A percentile compares a stretch with the other conserved stretches of the same genome.
These are phyloP conservation scores for Hypocreales sp. DNA, from an alignment of 2,329 filamentous ascomycete species.

Conservation along the genomic window DNA sequence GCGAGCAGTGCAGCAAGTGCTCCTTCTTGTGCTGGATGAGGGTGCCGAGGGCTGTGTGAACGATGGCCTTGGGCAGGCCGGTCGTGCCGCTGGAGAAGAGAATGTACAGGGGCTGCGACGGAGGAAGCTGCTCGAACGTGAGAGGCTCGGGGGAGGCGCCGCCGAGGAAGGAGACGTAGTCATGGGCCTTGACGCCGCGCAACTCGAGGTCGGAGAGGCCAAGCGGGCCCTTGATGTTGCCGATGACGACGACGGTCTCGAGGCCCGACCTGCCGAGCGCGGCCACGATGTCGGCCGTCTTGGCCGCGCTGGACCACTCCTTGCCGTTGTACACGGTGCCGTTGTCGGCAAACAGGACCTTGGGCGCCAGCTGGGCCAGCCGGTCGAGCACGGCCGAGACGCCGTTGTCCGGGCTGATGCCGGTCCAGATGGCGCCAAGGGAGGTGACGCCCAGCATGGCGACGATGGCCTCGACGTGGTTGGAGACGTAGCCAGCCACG, in stretches of 20 bases:
- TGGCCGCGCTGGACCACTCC: constrained; percentile 63
- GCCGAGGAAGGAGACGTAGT: constrained; percentile 30
- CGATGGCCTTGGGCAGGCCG: constrained; percentile 75
- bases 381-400: constrained; percentile 84
- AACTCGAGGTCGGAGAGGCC: constrained; percentile 24
- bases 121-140: constrained; percentile 60
- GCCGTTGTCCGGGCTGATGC: constrained; percentile 82
- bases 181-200: constrained; percentile 23
- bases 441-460: constrained; percentile 75
- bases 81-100: constrained; percentile 91
- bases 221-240: constrained; percentile 38
- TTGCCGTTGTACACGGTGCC: constrained; percentile 85
- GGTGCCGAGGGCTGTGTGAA: constrained; percentile 81
- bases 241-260: constrained; percentile 58
- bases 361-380: constrained; percentile 70
- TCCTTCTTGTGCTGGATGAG: constrained; percentile 96
- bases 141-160: constrained; percentile 28
- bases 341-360: constrained; percentile 74
- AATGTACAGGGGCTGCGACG: constrained; percentile 85
- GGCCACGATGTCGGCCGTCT: constrained; percentile 62
- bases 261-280: constrained; percentile 45
- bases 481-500: constrained; percentile 68
- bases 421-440: constrained; percentile 82
- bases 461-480: constrained; percentile 74
- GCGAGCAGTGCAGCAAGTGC: constrained; percentile 72